Percentiles rank a stretch among this genome's conserved stretches.
These are phyloP conservation scores for Wickerhamomyces sp. DNA, from an alignment of 1,139 yeast species.

Conservation along the genomic window DNA sequence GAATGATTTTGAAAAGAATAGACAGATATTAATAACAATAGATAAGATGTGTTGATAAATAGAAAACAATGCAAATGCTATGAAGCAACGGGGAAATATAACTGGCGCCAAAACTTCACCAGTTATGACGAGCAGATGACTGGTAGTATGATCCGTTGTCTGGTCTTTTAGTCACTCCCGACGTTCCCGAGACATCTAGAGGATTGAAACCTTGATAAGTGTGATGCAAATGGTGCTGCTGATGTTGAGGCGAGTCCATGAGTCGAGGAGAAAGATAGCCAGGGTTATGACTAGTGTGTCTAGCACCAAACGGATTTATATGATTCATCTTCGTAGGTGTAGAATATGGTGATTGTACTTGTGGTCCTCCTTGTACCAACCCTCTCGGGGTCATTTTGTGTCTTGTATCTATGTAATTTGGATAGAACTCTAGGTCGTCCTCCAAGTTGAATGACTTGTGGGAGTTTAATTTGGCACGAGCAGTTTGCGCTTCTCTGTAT, in stretches of 20 bases:
- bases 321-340: constrained; percentile 19
- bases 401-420: constrained; percentile 27
- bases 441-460: constrained; percentile 67
- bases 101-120: no score
- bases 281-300: background rate
- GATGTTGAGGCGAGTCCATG: constrained; percentile 4
- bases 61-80: background rate
- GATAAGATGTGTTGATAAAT: background rate
- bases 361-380: constrained; percentile 1
- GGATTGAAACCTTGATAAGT: constrained; percentile 8
- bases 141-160: constrained; percentile 8
- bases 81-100: no score
- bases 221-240: constrained; percentile 1
- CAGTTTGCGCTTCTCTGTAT: constrained; percentile 28
- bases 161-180: constrained; percentile 9
- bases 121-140: constrained; percentile 2
- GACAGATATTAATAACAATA: no score
- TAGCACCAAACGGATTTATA: background rate
- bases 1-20: no score
- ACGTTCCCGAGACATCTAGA: constrained; percentile 3
- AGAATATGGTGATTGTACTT: constrained; percentile 18
- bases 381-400: constrained; percentile 4
- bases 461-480: constrained; percentile 49
- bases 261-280: constrained; percentile 3
- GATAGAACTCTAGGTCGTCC: constrained; percentile 71